phyloP scores from a whole-genome alignment of 176 grass and related monocot species.

The Eragrostis nindensis region DNA sequence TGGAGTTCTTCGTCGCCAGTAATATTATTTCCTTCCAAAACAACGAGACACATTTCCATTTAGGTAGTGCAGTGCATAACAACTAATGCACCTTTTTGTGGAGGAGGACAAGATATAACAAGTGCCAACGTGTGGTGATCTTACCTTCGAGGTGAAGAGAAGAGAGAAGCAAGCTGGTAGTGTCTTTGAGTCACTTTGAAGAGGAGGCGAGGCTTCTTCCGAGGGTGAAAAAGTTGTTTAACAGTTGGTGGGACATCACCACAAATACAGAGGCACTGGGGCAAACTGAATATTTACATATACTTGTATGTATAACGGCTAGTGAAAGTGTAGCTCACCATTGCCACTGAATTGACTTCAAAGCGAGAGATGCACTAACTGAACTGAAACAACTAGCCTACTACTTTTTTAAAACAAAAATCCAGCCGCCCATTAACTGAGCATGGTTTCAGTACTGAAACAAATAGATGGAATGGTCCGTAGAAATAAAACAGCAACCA shows the following conservation, averaged over 20 bases:
- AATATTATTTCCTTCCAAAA: not conserved
- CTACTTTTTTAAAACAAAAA: not conserved
- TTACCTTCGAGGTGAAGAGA: slow-evolving; percentile 20
- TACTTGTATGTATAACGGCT: not conserved
- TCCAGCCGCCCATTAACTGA: not conserved
- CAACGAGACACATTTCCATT: no score
- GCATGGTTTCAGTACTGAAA: not conserved
- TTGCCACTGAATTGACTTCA: slow-evolving; percentile 13
- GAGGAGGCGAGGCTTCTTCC: not conserved
- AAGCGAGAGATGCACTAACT: slow-evolving; percentile 10
- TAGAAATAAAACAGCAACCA: not conserved
- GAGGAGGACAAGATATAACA: no score
- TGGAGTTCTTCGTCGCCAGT: no score
- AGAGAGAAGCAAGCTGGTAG: not conserved
- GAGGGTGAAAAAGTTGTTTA: not conserved
- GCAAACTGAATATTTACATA: no score
- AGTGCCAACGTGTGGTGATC: no score
- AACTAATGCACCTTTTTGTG: not conserved
- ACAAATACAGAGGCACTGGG: not conserved
- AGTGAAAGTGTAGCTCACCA: not conserved
- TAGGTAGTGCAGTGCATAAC: not conserved
- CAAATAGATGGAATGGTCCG: not conserved
- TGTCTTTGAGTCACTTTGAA: slow-evolving; percentile 27
- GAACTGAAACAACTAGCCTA: not conserved
- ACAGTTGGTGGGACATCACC: slow-evolving; percentile 12